Percentiles rank a stretch among this genome's conserved stretches.
phyloP scores from a whole-genome alignment of 352 stramenopile species.

The Phytopythium delawarense region DNA sequence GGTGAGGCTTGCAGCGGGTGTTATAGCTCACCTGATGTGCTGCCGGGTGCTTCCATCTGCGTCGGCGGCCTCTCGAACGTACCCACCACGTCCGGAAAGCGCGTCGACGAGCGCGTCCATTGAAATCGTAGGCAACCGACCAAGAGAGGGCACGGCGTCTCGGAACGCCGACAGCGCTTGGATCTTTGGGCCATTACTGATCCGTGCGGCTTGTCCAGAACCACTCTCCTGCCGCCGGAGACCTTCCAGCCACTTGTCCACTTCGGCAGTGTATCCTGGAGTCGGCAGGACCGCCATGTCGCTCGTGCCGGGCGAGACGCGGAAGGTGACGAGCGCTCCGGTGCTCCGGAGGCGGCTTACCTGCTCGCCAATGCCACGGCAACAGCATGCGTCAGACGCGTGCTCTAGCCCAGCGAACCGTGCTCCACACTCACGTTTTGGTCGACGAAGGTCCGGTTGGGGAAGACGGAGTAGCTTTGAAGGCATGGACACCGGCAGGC shows the following conservation, averaged over 20 bases:
- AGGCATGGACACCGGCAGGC: background rate
- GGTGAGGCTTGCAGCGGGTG: no score
- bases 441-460: slow-evolving; percentile 59
- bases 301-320: slow-evolving; percentile 33
- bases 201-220: slow-evolving; percentile 9
- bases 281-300: slow-evolving; percentile 32
- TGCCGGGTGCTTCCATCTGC: background rate
- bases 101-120: slow-evolving; percentile 17
- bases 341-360: slow-evolving; percentile 37
- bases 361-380: slow-evolving; percentile 12
- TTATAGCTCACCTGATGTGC: background rate
- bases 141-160: slow-evolving; percentile 23
- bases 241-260: slow-evolving; percentile 30
- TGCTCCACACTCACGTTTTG: slow-evolving; percentile 33
- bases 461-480: slow-evolving; percentile 49
- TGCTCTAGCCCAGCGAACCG: background rate
- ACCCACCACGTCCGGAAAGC: background rate
- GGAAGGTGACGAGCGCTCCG: slow-evolving; percentile 45
- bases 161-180: slow-evolving; percentile 34
- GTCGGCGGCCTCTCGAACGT: background rate
- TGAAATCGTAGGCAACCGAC: slow-evolving; percentile 24
- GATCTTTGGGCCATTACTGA: slow-evolving; percentile 21
- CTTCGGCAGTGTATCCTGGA: slow-evolving; percentile 26
- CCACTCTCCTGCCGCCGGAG: slow-evolving; percentile 24
- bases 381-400: background rate